Base-by-base conservation (phyloP, 2,329 filamentous ascomycete species). In the Pseudocercospora eumusae region DNA sequence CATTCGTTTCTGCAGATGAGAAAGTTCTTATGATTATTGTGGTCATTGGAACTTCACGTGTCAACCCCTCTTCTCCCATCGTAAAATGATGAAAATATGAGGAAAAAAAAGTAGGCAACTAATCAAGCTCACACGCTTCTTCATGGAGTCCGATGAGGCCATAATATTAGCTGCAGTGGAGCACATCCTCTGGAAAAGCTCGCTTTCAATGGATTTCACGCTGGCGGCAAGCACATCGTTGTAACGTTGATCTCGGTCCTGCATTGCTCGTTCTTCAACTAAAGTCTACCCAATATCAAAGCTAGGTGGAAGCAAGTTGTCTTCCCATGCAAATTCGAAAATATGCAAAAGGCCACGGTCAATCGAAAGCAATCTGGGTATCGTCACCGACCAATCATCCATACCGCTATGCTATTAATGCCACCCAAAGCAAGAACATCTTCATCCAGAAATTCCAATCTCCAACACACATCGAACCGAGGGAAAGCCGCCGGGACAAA, bases 401-500 rank as follows among this genome's bases (percentile, higher is more conserved):
- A 55, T 57, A 55, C 56, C 62, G 63, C 63, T 65, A 65, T 65
- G 63, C 63, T 60, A 65, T 63, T 63, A 63, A 65, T 65, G 60
- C 60, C 63, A 61, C 50, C 54, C 52, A 50, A 63, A 31, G 31
- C 54, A 40, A 20, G 18, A 33, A 49, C 28, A 4, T 8, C 23
- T 40, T 56, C 44, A 27, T 18, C 21, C 54, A 44, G 10, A 44
- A 44, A 15, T 25, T 25, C 13, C 23, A 57, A 45, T 25, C 50
- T 18, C 50, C 9, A 27, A 36, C 27, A 47, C 13, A 27, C 20
- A n/a, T 42, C 53, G 54, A 57, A 21, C 36, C 53, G 53, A 57
- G 44, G 40, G 36, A 57, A 57, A 28, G 18, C 40, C 36, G 31
- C 40, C 54, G 54, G 40, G 42, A 7, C 11, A 15, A 45, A 57